These are phyloP conservation scores for Petunia secreta DNA, from an alignment of 257 asterid species.

Conservation along the genomic window DNA sequence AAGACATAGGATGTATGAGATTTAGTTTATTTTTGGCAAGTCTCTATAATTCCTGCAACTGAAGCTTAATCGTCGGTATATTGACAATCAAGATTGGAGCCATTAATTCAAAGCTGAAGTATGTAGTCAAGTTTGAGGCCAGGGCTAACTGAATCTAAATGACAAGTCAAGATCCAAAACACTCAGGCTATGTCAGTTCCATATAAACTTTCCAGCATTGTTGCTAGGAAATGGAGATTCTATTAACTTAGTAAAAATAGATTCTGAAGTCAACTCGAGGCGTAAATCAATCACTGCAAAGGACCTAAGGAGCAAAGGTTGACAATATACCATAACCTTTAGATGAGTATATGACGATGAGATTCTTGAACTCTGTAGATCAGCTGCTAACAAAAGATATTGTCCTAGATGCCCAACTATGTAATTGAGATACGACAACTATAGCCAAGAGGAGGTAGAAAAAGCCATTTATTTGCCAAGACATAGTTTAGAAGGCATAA, in stretches of 20 bases:
- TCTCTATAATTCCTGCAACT: too few species aligned
- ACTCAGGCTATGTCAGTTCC: constrained; percentile 25
- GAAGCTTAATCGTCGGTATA: constrained; percentile 26
- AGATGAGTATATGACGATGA: constrained; percentile 38
- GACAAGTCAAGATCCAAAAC: constrained; percentile 44
- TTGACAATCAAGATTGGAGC: constrained; percentile 41
- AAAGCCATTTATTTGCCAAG: constrained; percentile 46
- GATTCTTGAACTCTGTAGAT: constrained; percentile 40
- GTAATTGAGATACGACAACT: constrained; percentile 38
- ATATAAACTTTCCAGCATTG: background rate
- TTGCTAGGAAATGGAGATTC: constrained; percentile 35
- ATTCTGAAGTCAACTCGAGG: constrained; percentile 40
- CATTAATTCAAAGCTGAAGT: constrained; percentile 40
- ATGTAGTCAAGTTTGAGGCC: constrained; percentile 36
- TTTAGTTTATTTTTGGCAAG: too few species aligned
- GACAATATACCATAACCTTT: constrained; percentile 42
- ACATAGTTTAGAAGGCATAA: constrained; percentile 51
- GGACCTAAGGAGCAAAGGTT: constrained; percentile 42
- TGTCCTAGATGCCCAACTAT: constrained; percentile 49
- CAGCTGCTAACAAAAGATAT: constrained; percentile 52
- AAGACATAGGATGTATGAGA: too few species aligned
- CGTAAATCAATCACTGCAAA: constrained; percentile 38
- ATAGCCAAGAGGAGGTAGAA: constrained; percentile 40
- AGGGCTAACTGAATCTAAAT: constrained; percentile 32
- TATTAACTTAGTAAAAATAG: constrained; percentile 41